phyloP scores from a whole-genome alignment of 2,329 filamentous ascomycete species.

The Chaetomiaceae sp. region DNA sequence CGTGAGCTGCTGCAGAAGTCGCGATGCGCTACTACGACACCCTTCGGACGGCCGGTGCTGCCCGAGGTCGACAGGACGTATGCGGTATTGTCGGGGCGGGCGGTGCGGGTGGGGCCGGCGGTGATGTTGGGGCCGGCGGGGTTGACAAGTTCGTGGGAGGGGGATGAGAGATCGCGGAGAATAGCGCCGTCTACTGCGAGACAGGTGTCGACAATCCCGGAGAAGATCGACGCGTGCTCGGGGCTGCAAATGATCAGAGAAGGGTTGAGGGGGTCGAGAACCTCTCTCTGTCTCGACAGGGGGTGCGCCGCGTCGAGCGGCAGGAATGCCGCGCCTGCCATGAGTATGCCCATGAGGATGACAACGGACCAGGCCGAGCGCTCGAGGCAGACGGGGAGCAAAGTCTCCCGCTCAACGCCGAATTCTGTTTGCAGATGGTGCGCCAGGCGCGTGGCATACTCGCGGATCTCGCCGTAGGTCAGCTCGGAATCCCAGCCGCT shows the following conservation, averaged over 20 bases:
- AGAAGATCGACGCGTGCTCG: constrained; percentile 18
- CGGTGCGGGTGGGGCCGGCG: too few species aligned
- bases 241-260: constrained; percentile 22
- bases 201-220: constrained; percentile 4
- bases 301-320: constrained; percentile 29
- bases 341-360: constrained; percentile 27
- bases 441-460: constrained; percentile 21
- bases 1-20: constrained; percentile 18
- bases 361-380: constrained; percentile 25
- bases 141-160: too few species aligned
- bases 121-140: background rate
- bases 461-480: constrained; percentile 24
- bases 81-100: constrained; percentile 15
- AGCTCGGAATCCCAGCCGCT: constrained; percentile 26
- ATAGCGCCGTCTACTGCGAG: constrained; percentile 10
- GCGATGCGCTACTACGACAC: constrained; percentile 17
- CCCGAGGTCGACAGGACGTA: constrained; percentile 28
- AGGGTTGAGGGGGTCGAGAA: constrained; percentile 16
- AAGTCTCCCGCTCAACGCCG: constrained; percentile 22
- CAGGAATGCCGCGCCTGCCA: constrained; percentile 30
- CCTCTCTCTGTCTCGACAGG: constrained; percentile 15
- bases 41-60: constrained; percentile 24
- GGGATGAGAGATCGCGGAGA: constrained; percentile 12
- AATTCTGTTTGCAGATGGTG: constrained; percentile 14
- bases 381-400: constrained; percentile 28